Base-by-base conservation (phyloP, 108 stramenopile species). In the Cyclotella baltica region DNA sequence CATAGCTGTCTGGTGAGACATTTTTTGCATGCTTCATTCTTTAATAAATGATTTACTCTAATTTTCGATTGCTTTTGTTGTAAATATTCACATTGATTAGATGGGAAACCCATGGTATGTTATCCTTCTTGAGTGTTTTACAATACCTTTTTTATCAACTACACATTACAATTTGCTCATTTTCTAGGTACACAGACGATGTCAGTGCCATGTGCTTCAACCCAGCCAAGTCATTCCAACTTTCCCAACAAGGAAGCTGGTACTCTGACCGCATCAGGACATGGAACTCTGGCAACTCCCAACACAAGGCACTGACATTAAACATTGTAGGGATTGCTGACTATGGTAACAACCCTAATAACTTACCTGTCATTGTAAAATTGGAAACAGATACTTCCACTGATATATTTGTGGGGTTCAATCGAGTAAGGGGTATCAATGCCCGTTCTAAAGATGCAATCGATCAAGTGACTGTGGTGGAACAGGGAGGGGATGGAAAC, bases 381-480 rank as follows among this genome's bases (percentile, higher is more conserved):
- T 22, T 80, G 23, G 78, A 73, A 23, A 67, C 78, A 1, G 66
- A 47, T 27, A 57, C 64, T 2, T 16, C 3, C 5, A 38, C 31
- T n/a, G 78, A 80, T 30, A 35, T 73, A 18, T 80, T 63, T 73
- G 46, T 80, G 19, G 78, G 78, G 9, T 80, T 80, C 56, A 80
- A 80, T 74, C 78, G 73, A 40, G 72, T 50, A 10, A 61, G 51
- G 5, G 78, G 78, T 11, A 50, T 80, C 10, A 80, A 80, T 61
- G n/a, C 36, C 0, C 57, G 56, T 13, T 62, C 65, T 25, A 67
- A 73, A 19, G 16, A 67, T 23, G 72, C 51, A 2, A 46, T 30
- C 2, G 46, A 73, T 55, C 37, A 57, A 62, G 78, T 80, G 0
- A 74, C 73, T 0, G 30, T 80, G 0, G 30, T 67, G 23, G 30